A percentile compares a stretch with the other conserved stretches of the same genome.
Conservation (phyloP, 345 rosid genomes). For the Acer negundo region DNA sequence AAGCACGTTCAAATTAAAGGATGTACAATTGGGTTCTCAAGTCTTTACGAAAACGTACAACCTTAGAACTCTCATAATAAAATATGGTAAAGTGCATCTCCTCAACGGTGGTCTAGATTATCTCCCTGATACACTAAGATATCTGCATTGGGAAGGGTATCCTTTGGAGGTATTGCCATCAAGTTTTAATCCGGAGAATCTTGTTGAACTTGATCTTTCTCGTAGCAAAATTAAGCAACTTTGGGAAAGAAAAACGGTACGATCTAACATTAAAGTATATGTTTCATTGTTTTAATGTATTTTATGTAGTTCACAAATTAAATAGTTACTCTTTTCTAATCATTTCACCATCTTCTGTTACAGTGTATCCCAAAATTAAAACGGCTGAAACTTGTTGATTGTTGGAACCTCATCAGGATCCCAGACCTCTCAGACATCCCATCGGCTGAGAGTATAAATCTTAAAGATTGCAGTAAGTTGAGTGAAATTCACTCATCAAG, state of each 20-base stretch:
- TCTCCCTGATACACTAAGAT: conserved; percentile 14
- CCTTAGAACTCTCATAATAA: background rate
- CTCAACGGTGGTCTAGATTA: background rate
- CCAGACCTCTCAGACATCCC: background rate
- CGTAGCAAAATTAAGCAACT: conserved; percentile 16
- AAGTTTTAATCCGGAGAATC: conserved; percentile 1
- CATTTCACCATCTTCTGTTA: background rate
- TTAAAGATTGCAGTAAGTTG: background rate
- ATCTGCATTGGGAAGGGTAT: conserved; percentile 15
- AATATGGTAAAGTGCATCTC: background rate
- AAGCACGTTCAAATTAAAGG: no score
- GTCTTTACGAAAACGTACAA: background rate
- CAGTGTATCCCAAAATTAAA: no score
- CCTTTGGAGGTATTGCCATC: conserved; percentile 17
- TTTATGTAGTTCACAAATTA: no score
- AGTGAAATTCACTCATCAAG: no score
- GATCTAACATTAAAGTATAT: no score
- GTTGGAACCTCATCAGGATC: background rate
- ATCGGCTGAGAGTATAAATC: background rate
- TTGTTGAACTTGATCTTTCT: conserved; percentile 7
- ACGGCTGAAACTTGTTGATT: background rate
- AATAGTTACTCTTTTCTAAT: background rate
- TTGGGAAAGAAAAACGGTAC: conserved; percentile 8
- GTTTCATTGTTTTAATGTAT: no score
- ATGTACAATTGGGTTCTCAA: no score